phyloP scores from a whole-genome alignment of 2,329 filamentous ascomycete species.

The Nectriaceae sp. region DNA sequence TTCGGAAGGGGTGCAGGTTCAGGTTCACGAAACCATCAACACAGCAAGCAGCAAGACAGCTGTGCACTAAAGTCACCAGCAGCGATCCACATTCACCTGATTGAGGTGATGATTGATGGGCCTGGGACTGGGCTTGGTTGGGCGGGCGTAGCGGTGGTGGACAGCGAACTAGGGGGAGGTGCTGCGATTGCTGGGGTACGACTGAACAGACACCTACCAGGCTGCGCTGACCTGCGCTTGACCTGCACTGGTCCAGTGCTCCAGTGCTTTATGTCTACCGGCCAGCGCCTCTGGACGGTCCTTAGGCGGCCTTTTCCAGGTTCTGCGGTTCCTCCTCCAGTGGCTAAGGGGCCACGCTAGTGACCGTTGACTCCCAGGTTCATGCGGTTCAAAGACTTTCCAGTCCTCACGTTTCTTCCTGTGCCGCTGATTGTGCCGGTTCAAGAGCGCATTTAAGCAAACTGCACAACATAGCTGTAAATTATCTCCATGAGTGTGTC shows the following conservation, averaged over 20 bases:
- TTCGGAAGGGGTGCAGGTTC: conserved; percentile 8
- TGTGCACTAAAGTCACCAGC: background rate
- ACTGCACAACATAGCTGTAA: no score
- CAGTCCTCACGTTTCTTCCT: no score
- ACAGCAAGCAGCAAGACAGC: background rate
- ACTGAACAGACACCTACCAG: background rate
- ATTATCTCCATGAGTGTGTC: no score
- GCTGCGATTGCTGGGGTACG: background rate
- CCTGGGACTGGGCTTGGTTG: background rate
- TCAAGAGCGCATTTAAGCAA: no score
- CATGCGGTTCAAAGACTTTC: background rate
- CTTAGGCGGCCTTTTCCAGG: background rate
- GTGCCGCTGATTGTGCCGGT: no score
- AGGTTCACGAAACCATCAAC: background rate
- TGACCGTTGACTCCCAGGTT: conserved; percentile 20
- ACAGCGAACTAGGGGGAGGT: no score
- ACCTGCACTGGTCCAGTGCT: no score
- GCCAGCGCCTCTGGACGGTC: no score
- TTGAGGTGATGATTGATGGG: background rate
- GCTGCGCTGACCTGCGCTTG: background rate
- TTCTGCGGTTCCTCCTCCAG: background rate
- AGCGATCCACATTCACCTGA: background rate
- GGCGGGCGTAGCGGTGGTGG: background rate
- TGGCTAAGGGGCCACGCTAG: conserved; percentile 21
- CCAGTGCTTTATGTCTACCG: no score